These are phyloP conservation scores for Diutina siamensis DNA, from an alignment of 1,139 yeast genomes.

Conservation along the genomic window DNA sequence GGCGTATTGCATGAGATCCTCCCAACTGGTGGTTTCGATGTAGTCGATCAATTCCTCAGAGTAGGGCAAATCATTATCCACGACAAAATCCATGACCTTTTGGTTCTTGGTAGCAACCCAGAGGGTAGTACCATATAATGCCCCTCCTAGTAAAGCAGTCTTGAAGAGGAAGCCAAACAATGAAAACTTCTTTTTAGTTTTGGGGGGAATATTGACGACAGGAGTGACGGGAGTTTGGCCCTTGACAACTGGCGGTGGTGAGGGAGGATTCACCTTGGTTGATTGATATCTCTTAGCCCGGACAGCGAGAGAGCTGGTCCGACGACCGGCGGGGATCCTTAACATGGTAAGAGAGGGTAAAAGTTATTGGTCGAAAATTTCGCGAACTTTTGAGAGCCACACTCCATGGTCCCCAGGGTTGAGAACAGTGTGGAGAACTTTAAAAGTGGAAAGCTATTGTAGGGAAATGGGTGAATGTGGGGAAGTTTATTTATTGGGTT, in stretches of 20 bases:
- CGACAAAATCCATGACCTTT: conserved; percentile 33
- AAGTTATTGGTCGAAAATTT: neutral
- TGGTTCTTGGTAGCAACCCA: conserved; percentile 36
- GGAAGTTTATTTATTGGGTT: too few relatives aligned
- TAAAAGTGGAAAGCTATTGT: too few relatives aligned
- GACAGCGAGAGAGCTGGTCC: neutral
- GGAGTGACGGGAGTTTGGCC: neutral
- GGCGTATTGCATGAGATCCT: conserved; percentile 19
- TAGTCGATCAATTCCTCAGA: conserved; percentile 30
- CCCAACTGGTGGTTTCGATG: conserved; percentile 27
- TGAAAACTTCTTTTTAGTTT: conserved; percentile 19
- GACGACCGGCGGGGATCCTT: conserved; percentile 2
- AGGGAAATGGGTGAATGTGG: too few relatives aligned
- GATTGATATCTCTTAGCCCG: neutral
- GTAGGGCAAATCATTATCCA: conserved; percentile 35
- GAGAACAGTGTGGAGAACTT: too few relatives aligned
- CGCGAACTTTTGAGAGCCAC: neutral
- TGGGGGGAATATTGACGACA: neutral
- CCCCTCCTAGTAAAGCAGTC: conserved; percentile 19
- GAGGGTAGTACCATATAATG: conserved; percentile 29
- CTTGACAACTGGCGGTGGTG: neutral
- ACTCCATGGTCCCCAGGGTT: neutral
- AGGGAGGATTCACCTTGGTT: conserved; percentile 2
- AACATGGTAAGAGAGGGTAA: neutral
- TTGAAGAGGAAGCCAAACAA: conserved; percentile 23